phyloP scores from a whole-genome alignment of 352 stramenopile species.

The Blastocystis sp. region DNA sequence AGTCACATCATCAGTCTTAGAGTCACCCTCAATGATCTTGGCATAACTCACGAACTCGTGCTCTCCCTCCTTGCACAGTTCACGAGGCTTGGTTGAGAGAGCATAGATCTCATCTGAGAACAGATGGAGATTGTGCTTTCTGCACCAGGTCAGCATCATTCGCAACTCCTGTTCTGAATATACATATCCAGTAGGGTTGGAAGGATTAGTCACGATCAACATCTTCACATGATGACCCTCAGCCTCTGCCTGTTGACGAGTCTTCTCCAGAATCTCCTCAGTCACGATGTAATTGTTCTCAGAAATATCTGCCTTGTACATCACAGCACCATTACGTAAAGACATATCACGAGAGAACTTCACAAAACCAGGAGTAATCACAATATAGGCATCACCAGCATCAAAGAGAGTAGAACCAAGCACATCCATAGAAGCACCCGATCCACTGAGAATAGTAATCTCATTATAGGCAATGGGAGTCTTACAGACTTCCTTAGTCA shows the following conservation, averaged over 20 bases:
- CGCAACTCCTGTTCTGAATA: constrained; percentile 71
- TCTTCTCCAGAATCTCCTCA: constrained; percentile 53
- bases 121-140: constrained; percentile 71
- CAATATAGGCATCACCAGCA: constrained; percentile 28
- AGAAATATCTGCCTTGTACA: constrained; percentile 58
- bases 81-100: constrained; percentile 34
- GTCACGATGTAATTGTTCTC: constrained; percentile 56
- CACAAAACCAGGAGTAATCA: constrained; percentile 55
- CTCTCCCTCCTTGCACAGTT: constrained; percentile 19
- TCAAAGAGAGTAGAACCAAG: constrained; percentile 47
- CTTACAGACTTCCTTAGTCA: constrained; percentile 69
- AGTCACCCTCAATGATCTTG: constrained; percentile 54
- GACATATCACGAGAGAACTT: constrained; percentile 55
- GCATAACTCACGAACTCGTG: constrained; percentile 54
- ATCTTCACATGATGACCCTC: constrained; percentile 65
- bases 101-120: constrained; percentile 82
- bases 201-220: constrained; percentile 78
- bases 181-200: constrained; percentile 76
- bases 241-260: neutral
- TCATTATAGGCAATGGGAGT: constrained; percentile 78
- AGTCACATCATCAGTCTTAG: constrained; percentile 55
- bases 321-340: constrained; percentile 26
- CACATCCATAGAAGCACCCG: constrained; percentile 50
- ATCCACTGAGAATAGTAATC: constrained; percentile 74
- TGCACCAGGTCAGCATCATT: constrained; percentile 68